phyloP scores from a whole-genome alignment of 2,329 filamentous ascomycete genomes.

The Domatiomyces globalis region DNA sequence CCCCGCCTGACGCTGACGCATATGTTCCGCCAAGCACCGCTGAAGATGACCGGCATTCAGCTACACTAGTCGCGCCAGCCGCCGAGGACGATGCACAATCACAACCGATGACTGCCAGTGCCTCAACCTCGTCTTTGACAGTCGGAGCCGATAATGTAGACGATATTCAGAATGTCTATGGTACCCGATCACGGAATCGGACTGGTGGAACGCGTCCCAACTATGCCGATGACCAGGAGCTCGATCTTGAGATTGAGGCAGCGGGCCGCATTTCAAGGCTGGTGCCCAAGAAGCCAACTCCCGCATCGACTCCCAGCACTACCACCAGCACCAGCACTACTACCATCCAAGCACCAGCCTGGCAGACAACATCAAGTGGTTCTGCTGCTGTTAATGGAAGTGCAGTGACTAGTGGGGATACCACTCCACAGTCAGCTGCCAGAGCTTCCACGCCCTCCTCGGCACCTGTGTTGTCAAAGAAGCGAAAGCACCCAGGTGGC shows the following conservation, averaged over 20 bases:
- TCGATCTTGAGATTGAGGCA: slow-evolving; percentile 76
- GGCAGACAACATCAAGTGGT: background rate
- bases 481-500: slow-evolving; percentile 60
- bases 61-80: slow-evolving; percentile 13
- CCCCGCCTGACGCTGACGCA: slow-evolving; percentile 5
- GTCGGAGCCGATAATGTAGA: slow-evolving; percentile 25
- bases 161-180: slow-evolving; percentile 57
- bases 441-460: slow-evolving; percentile 38
- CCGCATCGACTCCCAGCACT: slow-evolving; percentile 3
- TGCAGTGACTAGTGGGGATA: slow-evolving; percentile 6
- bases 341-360: background rate
- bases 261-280: slow-evolving; percentile 18
- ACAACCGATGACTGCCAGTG: slow-evolving; percentile 31
- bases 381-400: slow-evolving; percentile 1
- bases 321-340: background rate
- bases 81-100: slow-evolving; percentile 26
- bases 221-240: slow-evolving; percentile 86
- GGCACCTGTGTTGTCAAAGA: slow-evolving; percentile 48
- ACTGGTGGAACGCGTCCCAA: slow-evolving; percentile 68
- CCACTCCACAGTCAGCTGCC: slow-evolving; percentile 28
- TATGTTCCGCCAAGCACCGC: slow-evolving; percentile 12
- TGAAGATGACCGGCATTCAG: slow-evolving; percentile 9
- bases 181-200: slow-evolving; percentile 85
- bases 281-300: slow-evolving; percentile 15
- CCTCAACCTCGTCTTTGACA: slow-evolving; percentile 28